Base-by-base conservation (phyloP, 2,329 filamentous ascomycete genomes). In the Phialemonium atrogriseum region DNA sequence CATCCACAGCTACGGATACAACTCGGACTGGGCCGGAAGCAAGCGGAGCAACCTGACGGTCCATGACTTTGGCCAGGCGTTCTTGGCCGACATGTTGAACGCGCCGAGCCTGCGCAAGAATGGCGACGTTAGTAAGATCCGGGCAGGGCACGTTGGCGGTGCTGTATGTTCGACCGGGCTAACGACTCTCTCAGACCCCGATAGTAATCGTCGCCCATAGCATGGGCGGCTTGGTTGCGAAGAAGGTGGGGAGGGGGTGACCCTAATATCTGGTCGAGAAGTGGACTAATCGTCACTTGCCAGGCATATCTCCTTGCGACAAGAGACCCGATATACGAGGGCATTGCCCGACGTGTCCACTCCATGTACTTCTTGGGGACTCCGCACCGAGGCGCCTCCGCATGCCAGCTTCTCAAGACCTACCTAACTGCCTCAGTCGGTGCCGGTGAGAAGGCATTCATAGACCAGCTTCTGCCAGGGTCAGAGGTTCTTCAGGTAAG, bases 361-460 rank as follows among this genome's bases (percentile, higher is more conserved):
- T 33, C 36, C n/a, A 44, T 55, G 7, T 41, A 48, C 21, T 55
- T 55, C 19, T 42, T 55, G 4, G 51, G 42, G 3, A 53, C 51
- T 5, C 50, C 51, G 5, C 41, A 55, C 30, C 30, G 43, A 15
- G 43, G 42, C 6, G 35, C 44, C 10, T 39, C 41, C 22, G 39
- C 44, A 20, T 50, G 48, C 21, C 31, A 34, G 35, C 35, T 40
- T 17, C 30, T 45, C 22, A 39, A 28, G 26, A 42, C 35, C n/a
- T n/a, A n/a, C 32, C 41, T 41, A 15, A 41, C 43, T 21, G 39
- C 33, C 22, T 38, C 35, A n/a, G 27, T 42, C 11, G 27, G 34
- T 8, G 34, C 30, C 15, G 47, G 45, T 1, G 28, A 40, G 3
- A 48, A 51, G 20, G 37, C 42, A 1, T 53, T 49, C 33, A 40